Evolutionary conservation across 345 rosid species (phyloP).

Genomic region (Lenwebbia sp.): DNA sequence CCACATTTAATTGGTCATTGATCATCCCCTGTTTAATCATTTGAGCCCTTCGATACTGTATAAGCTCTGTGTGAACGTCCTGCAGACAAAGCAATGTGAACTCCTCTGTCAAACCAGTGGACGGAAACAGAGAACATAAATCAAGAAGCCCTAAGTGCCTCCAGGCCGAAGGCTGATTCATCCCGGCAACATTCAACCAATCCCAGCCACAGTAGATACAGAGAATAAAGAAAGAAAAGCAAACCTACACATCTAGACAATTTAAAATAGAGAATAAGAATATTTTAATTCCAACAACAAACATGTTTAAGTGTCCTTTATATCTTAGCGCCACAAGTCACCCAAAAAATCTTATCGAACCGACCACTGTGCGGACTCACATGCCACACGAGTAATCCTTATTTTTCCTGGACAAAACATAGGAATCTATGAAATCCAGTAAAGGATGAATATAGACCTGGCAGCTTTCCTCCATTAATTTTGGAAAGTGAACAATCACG

Average conservation of each 20-base stretch:
- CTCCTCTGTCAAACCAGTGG: constrained; percentile 7
- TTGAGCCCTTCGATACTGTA: constrained; percentile 79
- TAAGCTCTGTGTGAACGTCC: constrained; percentile 96
- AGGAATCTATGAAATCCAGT: neutral
- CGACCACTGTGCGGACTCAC: neutral
- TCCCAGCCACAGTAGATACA: neutral
- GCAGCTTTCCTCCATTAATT: neutral
- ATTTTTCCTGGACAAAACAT: neutral
- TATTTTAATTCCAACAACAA: neutral
- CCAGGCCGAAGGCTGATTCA: neutral
- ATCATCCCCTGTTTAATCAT: constrained; percentile 77
- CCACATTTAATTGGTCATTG: constrained; percentile 42
- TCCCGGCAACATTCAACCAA: neutral
- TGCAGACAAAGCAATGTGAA: constrained; percentile 16
- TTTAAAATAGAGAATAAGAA: neutral
- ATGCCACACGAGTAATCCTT: neutral
- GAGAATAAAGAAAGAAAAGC: neutral
- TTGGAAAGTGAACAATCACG: neutral
- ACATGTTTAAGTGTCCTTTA: neutral
- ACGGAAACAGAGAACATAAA: neutral
- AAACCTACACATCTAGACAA: neutral
- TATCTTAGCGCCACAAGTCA: neutral
- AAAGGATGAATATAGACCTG: neutral
- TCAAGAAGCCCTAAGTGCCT: neutral
- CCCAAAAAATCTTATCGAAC: neutral